Evolutionary conservation across 2,329 filamentous ascomycete species (phyloP).

Genomic region (Venturia asperata): DNA sequence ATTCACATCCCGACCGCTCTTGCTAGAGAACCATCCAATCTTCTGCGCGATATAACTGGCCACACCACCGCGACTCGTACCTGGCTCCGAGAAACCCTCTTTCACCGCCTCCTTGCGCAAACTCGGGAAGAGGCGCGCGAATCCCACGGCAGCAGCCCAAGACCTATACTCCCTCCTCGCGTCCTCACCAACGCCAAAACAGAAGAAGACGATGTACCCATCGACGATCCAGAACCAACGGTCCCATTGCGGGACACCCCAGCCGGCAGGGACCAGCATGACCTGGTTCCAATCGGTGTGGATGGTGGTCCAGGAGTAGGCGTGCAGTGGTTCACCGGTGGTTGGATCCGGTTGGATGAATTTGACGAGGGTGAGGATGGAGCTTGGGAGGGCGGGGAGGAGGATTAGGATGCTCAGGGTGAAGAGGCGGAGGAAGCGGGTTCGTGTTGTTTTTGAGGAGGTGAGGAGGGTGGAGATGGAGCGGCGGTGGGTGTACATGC

Average conservation of each 20-base stretch:
- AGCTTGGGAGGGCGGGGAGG: constrained; percentile 25
- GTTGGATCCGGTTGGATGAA: constrained; percentile 2
- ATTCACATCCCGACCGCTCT: not conserved
- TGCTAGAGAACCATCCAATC: not conserved
- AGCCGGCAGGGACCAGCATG: constrained; percentile 42
- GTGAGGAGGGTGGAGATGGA: constrained; percentile 51
- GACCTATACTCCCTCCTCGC: constrained; percentile 49
- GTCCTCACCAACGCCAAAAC: constrained; percentile 59
- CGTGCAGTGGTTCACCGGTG: constrained; percentile 23
- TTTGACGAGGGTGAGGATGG: not conserved
- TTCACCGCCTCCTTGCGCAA: not conserved
- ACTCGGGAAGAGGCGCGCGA: constrained; percentile 23
- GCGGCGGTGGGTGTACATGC: constrained; percentile 53
- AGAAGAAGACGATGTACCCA: constrained; percentile 52
- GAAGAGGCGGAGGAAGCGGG: constrained; percentile 56
- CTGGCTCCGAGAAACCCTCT: not conserved
- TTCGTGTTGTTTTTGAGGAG: constrained; percentile 48
- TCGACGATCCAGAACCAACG: constrained; percentile 51
- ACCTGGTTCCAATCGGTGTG: constrained; percentile 46
- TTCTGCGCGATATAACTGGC: not conserved
- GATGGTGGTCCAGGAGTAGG: constrained; percentile 47
- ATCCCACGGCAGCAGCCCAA: constrained; percentile 37
- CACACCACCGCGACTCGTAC: not conserved
- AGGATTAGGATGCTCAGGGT: constrained; percentile 49
- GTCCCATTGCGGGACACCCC: constrained; percentile 44